A percentile compares a stretch with the other conserved stretches of the same genome.
phyloP scores from a whole-genome alignment of 163 green algal species.

The Volvox carteri region DNA sequence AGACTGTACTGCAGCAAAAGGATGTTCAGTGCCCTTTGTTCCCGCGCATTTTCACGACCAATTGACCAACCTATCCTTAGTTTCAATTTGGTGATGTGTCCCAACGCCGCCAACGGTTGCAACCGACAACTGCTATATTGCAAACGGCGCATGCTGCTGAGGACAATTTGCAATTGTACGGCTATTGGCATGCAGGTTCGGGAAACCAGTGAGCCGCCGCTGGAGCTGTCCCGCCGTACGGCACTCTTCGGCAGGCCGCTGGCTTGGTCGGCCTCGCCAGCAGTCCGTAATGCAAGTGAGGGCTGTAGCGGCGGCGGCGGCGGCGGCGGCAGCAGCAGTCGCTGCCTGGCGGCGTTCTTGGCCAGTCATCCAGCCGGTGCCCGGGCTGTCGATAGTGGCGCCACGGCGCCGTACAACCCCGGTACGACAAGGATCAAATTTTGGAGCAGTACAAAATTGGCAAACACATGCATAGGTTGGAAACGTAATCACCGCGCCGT shows the following conservation, averaged over 20 bases:
- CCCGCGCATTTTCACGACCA: too few species aligned
- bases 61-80: too few species aligned
- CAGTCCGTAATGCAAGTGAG: slow-evolving; percentile 52
- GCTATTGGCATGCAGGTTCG: slow-evolving; percentile 14
- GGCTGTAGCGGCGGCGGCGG: background rate
- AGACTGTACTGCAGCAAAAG: too few species aligned
- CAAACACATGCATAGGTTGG: too few species aligned
- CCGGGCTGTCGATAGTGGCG: slow-evolving; percentile 8
- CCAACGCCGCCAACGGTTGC: too few species aligned
- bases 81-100: too few species aligned
- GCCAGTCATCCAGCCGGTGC: background rate
- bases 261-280: slow-evolving; percentile 63
- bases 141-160: too few species aligned
- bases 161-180: too few species aligned
- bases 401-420: slow-evolving; percentile 13
- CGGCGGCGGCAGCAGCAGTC: background rate
- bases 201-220: slow-evolving; percentile 35
- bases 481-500: background rate
- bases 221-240: slow-evolving; percentile 47
- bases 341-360: slow-evolving; percentile 36
- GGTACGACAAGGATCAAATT: slow-evolving; percentile 17
- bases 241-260: slow-evolving; percentile 60
- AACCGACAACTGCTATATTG: too few species aligned
- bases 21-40: too few species aligned
- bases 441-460: too few species aligned